Evolutionary conservation across 1,284 basidiomycete genomes (phyloP), one percentile per base, ranked within the genome.

Genomic region (Vanrija sp.): DNA sequence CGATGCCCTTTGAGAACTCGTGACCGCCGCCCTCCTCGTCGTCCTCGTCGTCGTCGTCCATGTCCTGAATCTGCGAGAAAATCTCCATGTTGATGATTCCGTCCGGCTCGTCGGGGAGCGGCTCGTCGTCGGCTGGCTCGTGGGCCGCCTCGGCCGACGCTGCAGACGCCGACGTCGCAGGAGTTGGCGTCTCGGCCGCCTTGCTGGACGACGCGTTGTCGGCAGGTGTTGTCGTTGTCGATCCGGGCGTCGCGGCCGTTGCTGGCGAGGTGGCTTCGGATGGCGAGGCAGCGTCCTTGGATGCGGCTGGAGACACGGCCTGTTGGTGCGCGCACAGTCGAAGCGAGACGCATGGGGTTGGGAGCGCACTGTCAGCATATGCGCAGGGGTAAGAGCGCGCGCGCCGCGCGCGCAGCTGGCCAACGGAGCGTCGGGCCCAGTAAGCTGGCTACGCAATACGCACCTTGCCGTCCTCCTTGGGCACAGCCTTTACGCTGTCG

Each of bases 1-100:
- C 86, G 83, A 95, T 92, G 46, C 79, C 84, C 57, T 79, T 78
- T 19, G 87, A 88, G 73, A 95, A 96, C 18, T 87, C 87, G 57
- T 81, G 81, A n/a, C 65, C 63, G 15, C 63, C 66, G 15, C 60
- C 59, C 4, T 51, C 61, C 14, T 50, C 79, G 26, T 81, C 80
- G 21, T 84, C 86, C 38, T 87, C 89, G 34, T 93, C 73, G 26
- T 66, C 64, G 38, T 74, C 92, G 74, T 94, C 92, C 75, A 96
- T 84, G 57, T 96, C 92, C 64, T 92, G 83, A 62, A 96, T 86
- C 77, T 96, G 92, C 25, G 76, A 70, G 72, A 95, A 91, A 29
- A 83, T 87, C 3, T 88, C 85, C 82, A 86, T 83, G 71, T 94
- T 85, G 72, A 95, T 86, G 57, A 82, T 68, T 12, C 62, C 66